Conservation (phyloP, 352 stramenopile species). For the Phytophthora litchii region DNA sequence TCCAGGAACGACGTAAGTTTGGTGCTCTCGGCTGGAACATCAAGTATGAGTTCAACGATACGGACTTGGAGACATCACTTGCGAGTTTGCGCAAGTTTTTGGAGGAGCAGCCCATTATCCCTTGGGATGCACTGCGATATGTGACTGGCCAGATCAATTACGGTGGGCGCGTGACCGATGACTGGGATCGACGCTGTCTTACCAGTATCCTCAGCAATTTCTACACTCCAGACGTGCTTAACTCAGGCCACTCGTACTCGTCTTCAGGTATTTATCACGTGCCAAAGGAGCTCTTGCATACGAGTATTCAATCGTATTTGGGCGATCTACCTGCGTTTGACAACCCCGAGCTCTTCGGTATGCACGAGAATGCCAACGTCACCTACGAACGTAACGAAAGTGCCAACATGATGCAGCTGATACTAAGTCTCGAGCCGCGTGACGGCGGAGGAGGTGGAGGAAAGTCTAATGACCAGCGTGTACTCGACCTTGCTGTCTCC, state of each 20-base stretch:
- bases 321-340: constrained; percentile 83
- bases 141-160: constrained; percentile 97
- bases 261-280: constrained; percentile 89
- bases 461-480: constrained; percentile 84
- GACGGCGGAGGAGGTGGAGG: constrained; percentile 67
- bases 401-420: constrained; percentile 86
- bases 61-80: constrained; percentile 94
- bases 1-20: constrained; percentile 95
- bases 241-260: constrained; percentile 85
- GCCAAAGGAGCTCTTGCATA: constrained; percentile 52
- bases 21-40: constrained; percentile 96
- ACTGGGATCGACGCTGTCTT: constrained; percentile 94
- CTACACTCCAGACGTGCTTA: constrained; percentile 87
- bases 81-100: constrained; percentile 91
- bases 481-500: constrained; percentile 76
- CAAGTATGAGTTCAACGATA: constrained; percentile 96
- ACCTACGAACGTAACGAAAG: constrained; percentile 94
- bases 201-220: constrained; percentile 94
- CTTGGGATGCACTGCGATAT: constrained; percentile 94
- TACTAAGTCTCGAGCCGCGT: constrained; percentile 90
- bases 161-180: constrained; percentile 94
- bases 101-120: constrained; percentile 89
- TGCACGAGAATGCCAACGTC: constrained; percentile 96
- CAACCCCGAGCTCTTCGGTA: constrained; percentile 94
- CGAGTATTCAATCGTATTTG: constrained; percentile 83